phyloP scores from a whole-genome alignment of 73 alveolate genomes.

The Paramecium octaurelia region DNA sequence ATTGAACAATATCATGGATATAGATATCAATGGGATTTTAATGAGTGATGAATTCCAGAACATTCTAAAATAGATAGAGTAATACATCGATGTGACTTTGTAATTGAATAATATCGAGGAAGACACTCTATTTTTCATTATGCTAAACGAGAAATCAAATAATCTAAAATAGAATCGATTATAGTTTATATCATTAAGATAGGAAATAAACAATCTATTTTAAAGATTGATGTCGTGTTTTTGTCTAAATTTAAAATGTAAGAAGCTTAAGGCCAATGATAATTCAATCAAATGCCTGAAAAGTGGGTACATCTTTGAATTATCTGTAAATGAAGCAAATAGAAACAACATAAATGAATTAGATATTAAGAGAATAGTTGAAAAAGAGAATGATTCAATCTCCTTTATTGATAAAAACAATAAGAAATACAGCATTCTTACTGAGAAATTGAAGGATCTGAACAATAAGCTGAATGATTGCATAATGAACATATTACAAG shows the following conservation, averaged over 20 bases:
- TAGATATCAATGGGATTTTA: not conserved
- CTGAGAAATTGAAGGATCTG: not conserved
- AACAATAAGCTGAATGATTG: not conserved
- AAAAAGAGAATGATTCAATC: not conserved
- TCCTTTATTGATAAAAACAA: not conserved
- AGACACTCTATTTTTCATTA: not conserved
- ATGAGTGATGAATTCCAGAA: not conserved
- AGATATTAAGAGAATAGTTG: not conserved
- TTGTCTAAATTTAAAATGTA: not conserved
- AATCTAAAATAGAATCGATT: not conserved
- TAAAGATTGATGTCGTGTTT: not conserved
- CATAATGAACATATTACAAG: not conserved
- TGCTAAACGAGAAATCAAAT: not conserved
- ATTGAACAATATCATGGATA: not conserved
- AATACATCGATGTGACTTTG: not conserved
- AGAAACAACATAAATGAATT: not conserved
- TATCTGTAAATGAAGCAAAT: constrained; percentile 19
- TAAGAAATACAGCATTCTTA: not conserved
- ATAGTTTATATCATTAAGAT: not conserved
- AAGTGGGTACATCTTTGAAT: constrained; percentile 5
- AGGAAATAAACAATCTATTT: not conserved
- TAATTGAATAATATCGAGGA: not conserved
- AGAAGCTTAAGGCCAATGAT: not conserved
- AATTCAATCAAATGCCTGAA: not conserved
- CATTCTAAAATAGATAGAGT: not conserved